Base-by-base conservation (phyloP, 2,329 filamentous ascomycete species). In the Fusarium citri region DNA sequence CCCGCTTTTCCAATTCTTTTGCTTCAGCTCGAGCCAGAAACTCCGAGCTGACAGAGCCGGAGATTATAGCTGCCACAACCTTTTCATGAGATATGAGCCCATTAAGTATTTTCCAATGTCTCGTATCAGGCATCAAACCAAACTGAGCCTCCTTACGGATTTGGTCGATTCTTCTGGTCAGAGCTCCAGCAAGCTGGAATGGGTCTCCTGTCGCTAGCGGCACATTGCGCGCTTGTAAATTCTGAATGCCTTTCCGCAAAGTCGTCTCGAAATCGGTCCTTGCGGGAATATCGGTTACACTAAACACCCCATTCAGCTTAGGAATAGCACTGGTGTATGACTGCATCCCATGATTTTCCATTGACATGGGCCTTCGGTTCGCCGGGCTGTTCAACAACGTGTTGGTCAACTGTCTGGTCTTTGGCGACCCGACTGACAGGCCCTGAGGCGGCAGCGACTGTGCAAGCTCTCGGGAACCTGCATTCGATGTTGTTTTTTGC, bases 31-130 rank as follows among this genome's bases (percentile, higher is more conserved):
- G 48, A 11, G 77, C 80, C 16, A 82, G 64, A 49, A 72, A 79
- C 1, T 64, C 41, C 0, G 78, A 63, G 6, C 71, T 66, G 3
- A 80, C 59, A 6, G 68, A 57, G 0, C 77, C 77, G 2, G 71
- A 69, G 11, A 77, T 59, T 3, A 79, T 59, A 2, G 77, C 78
- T 7, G 75, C 66, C 20, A 77, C 74, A 64, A 83, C 79, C 18
- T 76, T 75, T 7, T 76, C 61, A 12, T 77, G 60, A 2, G 49
- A 57, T 7, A 77, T 63, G 11, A 80, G 54, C 15, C 69, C 66
- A 20, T 66, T 49, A 1, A 82, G 73, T 12, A 72, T 60, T n/a
- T 73, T 76, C 81, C 81, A 82, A 26, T 78, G 81, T 10, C 69
- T 61, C n/a, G 73, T 71, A 55, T 82, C 78, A 4, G 71, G 74